phyloP scores from a whole-genome alignment of 345 rosid genomes.

The Aquilaria malaccensis region DNA sequence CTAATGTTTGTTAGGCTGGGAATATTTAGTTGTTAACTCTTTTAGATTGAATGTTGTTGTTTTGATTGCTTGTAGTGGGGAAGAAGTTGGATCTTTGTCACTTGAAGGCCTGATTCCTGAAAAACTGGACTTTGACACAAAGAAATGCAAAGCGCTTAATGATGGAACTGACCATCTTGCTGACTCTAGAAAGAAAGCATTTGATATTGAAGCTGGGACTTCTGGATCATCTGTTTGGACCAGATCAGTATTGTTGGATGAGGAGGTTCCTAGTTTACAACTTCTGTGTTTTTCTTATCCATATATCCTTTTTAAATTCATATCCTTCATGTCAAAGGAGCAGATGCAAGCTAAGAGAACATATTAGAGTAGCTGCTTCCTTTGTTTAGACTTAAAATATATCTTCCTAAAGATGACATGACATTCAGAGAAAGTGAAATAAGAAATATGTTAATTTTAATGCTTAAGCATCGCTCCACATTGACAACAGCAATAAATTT shows the following conservation, averaged over 20 bases:
- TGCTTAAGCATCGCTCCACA: too few species aligned
- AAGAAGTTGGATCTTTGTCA: slow-evolving; percentile 56
- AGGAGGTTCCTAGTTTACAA: slow-evolving; percentile 29
- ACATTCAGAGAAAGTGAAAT: too few species aligned
- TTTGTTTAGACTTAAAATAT: too few species aligned
- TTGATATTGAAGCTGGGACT: slow-evolving; percentile 16
- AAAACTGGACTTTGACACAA: slow-evolving; percentile 16
- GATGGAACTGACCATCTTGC: slow-evolving; percentile 22
- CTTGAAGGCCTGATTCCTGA: slow-evolving; percentile 32
- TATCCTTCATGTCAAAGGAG: background rate
- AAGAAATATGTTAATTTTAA: too few species aligned
- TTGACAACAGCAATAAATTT: too few species aligned
- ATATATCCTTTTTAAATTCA: background rate
- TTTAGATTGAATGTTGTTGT: background rate
- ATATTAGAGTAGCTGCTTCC: too few species aligned
- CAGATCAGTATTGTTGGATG: slow-evolving; percentile 49
- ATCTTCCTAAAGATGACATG: too few species aligned
- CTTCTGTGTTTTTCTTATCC: slow-evolving; percentile 2
- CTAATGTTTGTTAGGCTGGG: too few species aligned
- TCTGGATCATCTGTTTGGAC: slow-evolving; percentile 40
- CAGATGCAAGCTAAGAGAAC: too few species aligned
- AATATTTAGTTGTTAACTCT: too few species aligned
- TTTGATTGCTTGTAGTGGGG: slow-evolving; percentile 46
- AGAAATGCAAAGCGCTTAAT: slow-evolving; percentile 26
- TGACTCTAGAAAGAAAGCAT: slow-evolving; percentile 13